A percentile compares a stretch with the other conserved stretches of the same genome.
Conservation (phyloP, 2,329 filamentous ascomycete genomes). For the Zymoseptoria crescenta region DNA sequence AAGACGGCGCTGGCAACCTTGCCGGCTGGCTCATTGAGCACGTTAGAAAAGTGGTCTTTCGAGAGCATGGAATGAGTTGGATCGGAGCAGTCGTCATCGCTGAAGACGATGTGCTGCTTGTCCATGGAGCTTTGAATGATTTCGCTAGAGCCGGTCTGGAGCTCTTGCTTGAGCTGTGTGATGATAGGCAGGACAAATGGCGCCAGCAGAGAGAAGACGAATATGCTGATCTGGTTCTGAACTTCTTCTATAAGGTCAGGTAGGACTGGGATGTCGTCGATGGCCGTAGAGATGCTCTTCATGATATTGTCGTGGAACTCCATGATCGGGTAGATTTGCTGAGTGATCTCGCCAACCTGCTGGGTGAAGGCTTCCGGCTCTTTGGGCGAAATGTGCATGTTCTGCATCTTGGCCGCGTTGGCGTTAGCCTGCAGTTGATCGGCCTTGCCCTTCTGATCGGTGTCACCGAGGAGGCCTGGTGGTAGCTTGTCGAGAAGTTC, state of each 20-base stretch:
- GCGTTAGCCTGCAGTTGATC: conserved; percentile 74
- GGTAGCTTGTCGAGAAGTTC: conserved; percentile 77
- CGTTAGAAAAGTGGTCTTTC: conserved; percentile 89
- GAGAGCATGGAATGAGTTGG: conserved; percentile 94
- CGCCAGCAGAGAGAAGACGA: conserved; percentile 85
- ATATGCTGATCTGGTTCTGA: conserved; percentile 78
- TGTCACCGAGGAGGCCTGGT: conserved; percentile 66
- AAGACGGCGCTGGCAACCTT: conserved; percentile 71
- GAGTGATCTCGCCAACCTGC: conserved; percentile 65
- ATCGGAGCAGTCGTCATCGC: conserved; percentile 66
- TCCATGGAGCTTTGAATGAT: conserved; percentile 78
- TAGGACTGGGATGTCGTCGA: conserved; percentile 78
- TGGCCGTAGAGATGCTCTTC: conserved; percentile 65
- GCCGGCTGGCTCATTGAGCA: conserved; percentile 81
- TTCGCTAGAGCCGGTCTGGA: conserved; percentile 76
- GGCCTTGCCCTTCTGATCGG: conserved; percentile 66
- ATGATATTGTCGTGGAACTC: conserved; percentile 87
- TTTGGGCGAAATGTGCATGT: conserved; percentile 64
- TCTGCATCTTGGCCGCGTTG: conserved; percentile 64
- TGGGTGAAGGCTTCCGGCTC: conserved; percentile 75
- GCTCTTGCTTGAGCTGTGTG: conserved; percentile 75
- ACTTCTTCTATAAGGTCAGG: conserved; percentile 79
- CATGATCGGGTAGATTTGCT: conserved; percentile 80
- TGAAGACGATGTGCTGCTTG: conserved; percentile 80
- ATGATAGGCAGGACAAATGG: conserved; percentile 83